Base-by-base conservation (phyloP, 495 filamentous ascomycete species). In the Ramalina intermedia region DNA sequence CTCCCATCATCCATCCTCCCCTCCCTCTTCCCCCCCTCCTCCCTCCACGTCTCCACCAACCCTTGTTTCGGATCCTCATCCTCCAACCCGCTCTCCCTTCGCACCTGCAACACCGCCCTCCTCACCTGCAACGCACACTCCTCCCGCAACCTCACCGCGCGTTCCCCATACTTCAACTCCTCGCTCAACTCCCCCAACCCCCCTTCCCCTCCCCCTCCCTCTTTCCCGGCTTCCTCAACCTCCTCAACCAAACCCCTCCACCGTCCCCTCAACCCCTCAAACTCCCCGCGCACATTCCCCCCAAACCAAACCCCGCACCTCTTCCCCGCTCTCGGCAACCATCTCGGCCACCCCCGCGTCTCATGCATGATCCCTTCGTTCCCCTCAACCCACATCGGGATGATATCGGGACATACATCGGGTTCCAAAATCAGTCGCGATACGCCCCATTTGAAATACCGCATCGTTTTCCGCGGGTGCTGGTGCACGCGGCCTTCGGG, bases 401-500 rank as follows among this genome's bases (percentile, higher is more conserved):
- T 69, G 0, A 98, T 69, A 47, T 86, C 82, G 1, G 91, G 91
- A 39, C 78, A 76, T 26, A 83, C 82, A 23, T 86, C 84, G 42
- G 81, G 69, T 62, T 98, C 91, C 9, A 98, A 73, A 45, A 98
- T 90, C 36, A 95, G 67, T 1, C 91, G 77, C 4, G 89, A 82
- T 6, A 96, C 69, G 6, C 91, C 91, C 91, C 91, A 98, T 63
- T 91, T 94, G 75, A 95, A 95, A 68, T 98, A 98, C 11, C 90
- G 83, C 76, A 96, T 82, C 35, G 79, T 76, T 53, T 80, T 78
- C 27, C 71, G 63, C 3, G 83, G 78, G 48, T 88, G 78, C 67
- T 98, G 91, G 65, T 96, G 89, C 20, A 95, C 84, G 54, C 81
- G 82, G 13, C 87, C 91, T 64, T 98, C 91, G 35, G 91, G 91